These are phyloP conservation scores for Sugiyamaella boreocaroliniensis DNA, from an alignment of 805 yeast genomes.

Conservation along the genomic window DNA sequence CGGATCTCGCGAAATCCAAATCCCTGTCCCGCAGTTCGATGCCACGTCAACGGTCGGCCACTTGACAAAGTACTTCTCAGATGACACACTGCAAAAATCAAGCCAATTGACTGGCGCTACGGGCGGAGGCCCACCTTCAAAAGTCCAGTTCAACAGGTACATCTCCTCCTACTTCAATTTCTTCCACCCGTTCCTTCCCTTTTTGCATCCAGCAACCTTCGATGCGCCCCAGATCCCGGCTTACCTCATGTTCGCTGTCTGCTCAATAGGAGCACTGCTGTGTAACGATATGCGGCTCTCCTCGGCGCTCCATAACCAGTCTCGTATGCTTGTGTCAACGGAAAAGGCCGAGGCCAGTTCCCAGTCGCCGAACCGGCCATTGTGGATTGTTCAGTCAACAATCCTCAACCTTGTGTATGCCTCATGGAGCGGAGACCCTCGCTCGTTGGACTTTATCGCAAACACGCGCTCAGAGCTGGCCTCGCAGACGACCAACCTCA, in stretches of 20 bases:
- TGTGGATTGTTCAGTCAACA: conserved; percentile 29
- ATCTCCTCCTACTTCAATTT: conserved; percentile 27
- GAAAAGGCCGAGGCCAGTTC: background rate
- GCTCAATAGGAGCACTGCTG: conserved; percentile 31
- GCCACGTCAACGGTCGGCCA: conserved; percentile 8
- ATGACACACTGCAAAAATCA: conserved; percentile 1
- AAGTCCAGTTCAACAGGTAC: conserved; percentile 27
- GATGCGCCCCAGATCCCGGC: conserved; percentile 26
- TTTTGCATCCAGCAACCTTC: conserved; percentile 30
- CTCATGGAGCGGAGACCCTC: conserved; percentile 29
- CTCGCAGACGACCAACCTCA: conserved; percentile 8
- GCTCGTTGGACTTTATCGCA: conserved; percentile 26
- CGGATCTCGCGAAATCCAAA: background rate
- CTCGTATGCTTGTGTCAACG: conserved; percentile 21
- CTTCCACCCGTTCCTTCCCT: conserved; percentile 31
- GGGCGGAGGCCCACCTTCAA: conserved; percentile 16
- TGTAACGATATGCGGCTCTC: conserved; percentile 26
- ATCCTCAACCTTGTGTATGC: conserved; percentile 25
- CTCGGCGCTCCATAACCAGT: conserved; percentile 23
- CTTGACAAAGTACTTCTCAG: conserved; percentile 14
- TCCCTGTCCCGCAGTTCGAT: conserved; percentile 16
- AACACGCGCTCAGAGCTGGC: conserved; percentile 23
- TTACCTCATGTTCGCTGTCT: conserved; percentile 28
- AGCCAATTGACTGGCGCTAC: background rate
- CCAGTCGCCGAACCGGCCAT: conserved; percentile 10